phyloP scores from a whole-genome alignment of 1,139 yeast species.

The Pichia sp. region DNA sequence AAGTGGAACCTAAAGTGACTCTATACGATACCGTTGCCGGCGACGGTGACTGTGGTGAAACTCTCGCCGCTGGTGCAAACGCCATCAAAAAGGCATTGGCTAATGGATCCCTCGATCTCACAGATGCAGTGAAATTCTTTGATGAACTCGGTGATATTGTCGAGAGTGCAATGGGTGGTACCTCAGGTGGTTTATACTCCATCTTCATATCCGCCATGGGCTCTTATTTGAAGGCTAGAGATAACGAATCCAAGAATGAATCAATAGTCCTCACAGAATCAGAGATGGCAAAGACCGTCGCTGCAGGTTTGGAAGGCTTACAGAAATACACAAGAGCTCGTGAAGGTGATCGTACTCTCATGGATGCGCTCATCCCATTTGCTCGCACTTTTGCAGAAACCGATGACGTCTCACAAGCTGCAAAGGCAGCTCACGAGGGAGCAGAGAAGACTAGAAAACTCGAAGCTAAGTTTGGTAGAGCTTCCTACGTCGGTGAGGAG shows the following conservation, averaged over 20 bases:
- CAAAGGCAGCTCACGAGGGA: conserved; percentile 63
- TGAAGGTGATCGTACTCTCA: conserved; percentile 81
- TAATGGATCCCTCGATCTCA: conserved; percentile 33
- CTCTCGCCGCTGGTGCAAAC: conserved; percentile 74
- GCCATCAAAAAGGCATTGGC: conserved; percentile 54
- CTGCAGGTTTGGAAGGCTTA: conserved; percentile 51
- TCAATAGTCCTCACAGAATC: conserved; percentile 29
- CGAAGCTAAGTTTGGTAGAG: conserved; percentile 87
- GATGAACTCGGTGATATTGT: conserved; percentile 64
- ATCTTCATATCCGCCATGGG: conserved; percentile 69
- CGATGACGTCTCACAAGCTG: conserved; percentile 48
- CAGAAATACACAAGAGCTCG: conserved; percentile 84
- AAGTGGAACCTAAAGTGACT: conserved; percentile 74
- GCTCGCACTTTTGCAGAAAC: conserved; percentile 51
- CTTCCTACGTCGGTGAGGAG: conserved; percentile 73
- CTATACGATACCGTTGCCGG: conserved; percentile 85
- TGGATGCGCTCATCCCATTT: conserved; percentile 86
- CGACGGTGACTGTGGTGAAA: conserved; percentile 96
- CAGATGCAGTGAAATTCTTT: conserved; percentile 47
- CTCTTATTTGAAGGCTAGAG: conserved; percentile 33
- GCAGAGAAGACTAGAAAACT: conserved; percentile 67
- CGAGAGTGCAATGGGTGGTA: conserved; percentile 93
- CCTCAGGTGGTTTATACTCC: conserved; percentile 90
- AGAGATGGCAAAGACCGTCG: conserved; percentile 36
- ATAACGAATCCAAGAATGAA: conserved; percentile 24